These are phyloP conservation scores for Mimosa pudica DNA, from an alignment of 306 rosid species.

Conservation along the genomic window DNA sequence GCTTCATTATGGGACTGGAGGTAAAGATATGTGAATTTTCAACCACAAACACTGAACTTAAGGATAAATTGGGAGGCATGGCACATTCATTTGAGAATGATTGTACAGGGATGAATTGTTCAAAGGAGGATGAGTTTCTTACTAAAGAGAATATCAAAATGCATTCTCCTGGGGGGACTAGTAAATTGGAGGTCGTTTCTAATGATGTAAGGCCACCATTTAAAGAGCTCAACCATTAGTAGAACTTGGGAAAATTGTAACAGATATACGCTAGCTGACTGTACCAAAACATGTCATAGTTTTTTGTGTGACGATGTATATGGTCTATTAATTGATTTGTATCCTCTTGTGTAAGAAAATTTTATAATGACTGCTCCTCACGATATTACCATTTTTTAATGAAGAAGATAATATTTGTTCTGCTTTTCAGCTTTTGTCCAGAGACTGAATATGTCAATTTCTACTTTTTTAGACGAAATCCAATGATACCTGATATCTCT, in stretches of 20 bases:
- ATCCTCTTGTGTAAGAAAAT: background rate
- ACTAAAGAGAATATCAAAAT: conserved; percentile 53
- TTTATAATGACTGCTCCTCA: background rate
- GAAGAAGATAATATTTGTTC: background rate
- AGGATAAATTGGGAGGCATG: conserved; percentile 45
- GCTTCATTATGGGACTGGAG: conserved; percentile 43
- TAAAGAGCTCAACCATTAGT: conserved; percentile 60
- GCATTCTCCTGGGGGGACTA: conserved; percentile 43
- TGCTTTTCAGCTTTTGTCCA: background rate
- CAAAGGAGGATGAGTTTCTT: conserved; percentile 40
- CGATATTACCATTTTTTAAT: background rate
- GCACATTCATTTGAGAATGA: conserved; percentile 46
- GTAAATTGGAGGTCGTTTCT: conserved; percentile 48
- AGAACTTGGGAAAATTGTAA: conserved; percentile 1
- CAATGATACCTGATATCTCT: background rate
- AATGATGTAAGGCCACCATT: conserved; percentile 64
- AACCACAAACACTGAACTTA: conserved; percentile 49
- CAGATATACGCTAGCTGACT: background rate
- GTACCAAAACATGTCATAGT: background rate
- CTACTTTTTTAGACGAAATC: background rate
- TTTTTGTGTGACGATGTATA: conserved; percentile 29
- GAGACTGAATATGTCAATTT: background rate
- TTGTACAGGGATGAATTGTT: conserved; percentile 33
- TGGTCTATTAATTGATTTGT: conserved; percentile 15
- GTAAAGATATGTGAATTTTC: conserved; percentile 57